Conservation (phyloP, 768 basidiomycete species). For the Hypholoma sublateritium region DNA sequence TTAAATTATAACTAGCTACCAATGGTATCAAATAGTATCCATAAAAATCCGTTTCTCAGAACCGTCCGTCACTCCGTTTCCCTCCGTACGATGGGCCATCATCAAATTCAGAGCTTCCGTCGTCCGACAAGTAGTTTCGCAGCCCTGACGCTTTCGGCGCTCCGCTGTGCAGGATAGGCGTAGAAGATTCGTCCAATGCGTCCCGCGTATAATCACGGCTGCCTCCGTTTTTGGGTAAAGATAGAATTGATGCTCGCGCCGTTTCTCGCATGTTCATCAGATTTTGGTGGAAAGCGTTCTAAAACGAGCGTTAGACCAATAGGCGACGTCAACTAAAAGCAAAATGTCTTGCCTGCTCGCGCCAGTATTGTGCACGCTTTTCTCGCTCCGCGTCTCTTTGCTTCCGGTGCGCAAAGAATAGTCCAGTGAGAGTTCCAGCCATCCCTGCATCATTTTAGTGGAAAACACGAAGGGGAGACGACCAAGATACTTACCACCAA, state of each 20-base stretch:
- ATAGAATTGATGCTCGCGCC: conserved; percentile 64
- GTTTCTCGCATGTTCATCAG: conserved; percentile 78
- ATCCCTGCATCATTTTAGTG: conserved; percentile 51
- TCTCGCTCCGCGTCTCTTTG: conserved; percentile 76
- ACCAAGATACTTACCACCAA: conserved; percentile 53
- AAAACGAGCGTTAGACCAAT: not conserved
- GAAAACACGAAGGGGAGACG: not conserved
- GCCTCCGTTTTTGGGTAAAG: conserved; percentile 42
- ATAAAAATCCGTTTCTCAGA: conserved; percentile 20
- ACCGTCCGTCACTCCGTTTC: conserved; percentile 33
- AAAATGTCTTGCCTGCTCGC: conserved; percentile 66
- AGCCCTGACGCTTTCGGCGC: conserved; percentile 56
- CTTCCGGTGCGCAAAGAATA: conserved; percentile 72
- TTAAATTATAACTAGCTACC: conserved; percentile 1
- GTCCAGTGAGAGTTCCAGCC: conserved; percentile 61
- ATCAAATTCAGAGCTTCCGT: conserved; percentile 48
- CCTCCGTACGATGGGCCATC: conserved; percentile 43
- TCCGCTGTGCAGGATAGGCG: conserved; percentile 50
- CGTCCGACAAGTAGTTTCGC: conserved; percentile 50
- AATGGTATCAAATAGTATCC: not conserved
- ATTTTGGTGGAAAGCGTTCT: conserved; percentile 82
- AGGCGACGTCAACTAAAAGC: not conserved
- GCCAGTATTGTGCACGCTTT: conserved; percentile 87
- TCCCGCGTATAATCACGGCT: conserved; percentile 47
- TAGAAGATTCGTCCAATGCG: conserved; percentile 53